These are phyloP conservation scores for Limtongozyma cylindracea DNA, from an alignment of 805 yeast genomes.

Conservation along the genomic window DNA sequence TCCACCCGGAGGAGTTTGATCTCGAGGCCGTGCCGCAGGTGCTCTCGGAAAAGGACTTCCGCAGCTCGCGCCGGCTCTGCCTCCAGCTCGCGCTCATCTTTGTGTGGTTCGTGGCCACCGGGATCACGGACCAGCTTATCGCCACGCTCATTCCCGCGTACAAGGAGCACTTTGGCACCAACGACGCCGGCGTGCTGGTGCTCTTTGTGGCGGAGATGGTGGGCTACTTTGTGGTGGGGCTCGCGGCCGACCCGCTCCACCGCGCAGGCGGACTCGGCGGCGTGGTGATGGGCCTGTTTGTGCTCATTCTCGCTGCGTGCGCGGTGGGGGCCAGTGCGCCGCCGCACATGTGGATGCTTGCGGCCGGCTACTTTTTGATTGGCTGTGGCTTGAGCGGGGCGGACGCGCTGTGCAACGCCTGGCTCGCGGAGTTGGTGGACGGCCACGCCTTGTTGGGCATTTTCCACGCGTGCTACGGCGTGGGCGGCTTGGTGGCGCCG, in stretches of 20 bases:
- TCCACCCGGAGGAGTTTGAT: too few relatives aligned
- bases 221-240: slow-evolving; percentile 30
- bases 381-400: slow-evolving; percentile 33
- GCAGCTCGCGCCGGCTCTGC: slow-evolving; percentile 10
- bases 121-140: slow-evolving; percentile 32
- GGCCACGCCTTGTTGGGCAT: slow-evolving; percentile 23
- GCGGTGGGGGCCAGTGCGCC: slow-evolving; percentile 12
- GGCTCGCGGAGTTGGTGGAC: slow-evolving; percentile 20
- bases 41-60: too few relatives aligned
- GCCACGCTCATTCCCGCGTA: slow-evolving; percentile 33
- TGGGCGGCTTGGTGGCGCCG: too few relatives aligned
- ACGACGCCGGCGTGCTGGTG: slow-evolving; percentile 20
- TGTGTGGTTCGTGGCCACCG: slow-evolving; percentile 17
- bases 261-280: slow-evolving; percentile 20
- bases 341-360: slow-evolving; percentile 14
- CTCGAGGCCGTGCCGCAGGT: too few relatives aligned
- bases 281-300: slow-evolving; percentile 10
- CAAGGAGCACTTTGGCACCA: slow-evolving; percentile 17
- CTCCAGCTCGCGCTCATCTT: slow-evolving; percentile 16
- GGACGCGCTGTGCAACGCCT: slow-evolving; percentile 29
- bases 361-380: slow-evolving; percentile 10
- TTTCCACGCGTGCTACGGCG: slow-evolving; percentile 25
- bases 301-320: slow-evolving; percentile 12
- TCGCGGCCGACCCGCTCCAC: slow-evolving; percentile 17
- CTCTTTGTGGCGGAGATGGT: slow-evolving; percentile 23